Evolutionary conservation across 2,329 filamentous ascomycete genomes (phyloP), one percentile per base, ranked within the genome.

Genomic region (Orbilia brochopaga): DNA sequence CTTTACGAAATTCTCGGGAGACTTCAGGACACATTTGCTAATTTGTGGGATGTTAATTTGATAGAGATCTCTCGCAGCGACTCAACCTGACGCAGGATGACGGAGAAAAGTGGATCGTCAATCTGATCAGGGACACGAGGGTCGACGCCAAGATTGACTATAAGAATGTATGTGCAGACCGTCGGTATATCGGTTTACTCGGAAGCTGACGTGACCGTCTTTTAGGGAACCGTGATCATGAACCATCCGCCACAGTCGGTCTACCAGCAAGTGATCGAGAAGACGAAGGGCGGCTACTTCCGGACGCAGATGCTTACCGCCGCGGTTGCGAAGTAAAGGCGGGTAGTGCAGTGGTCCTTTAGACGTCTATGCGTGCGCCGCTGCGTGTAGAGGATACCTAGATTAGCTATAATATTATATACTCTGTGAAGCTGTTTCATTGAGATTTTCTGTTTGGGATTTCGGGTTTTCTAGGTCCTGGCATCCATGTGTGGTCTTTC

Each of bases 21-120:
- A 13, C n/a, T 17, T 40, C 1, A 24, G 27, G 2, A 30, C 73
- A 13, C 1, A 46, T 7, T 2, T 23, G 3, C 10, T 17, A 10
- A 32, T 23, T 35, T 32, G 61, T 58, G 44, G 59, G 65, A 76
- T 78, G 74, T 77, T 61, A n/a, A 21, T 50, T 24, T 17, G 21
- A 69, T 74, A 88, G 86, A 81, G 94, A 97, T 78, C 86, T 99
- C 69, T 96, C 92, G 75, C 89, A 88, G 74, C 90, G 94, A 80
- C 87, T 99, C 72, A 94, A 93, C 75, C 85, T 99, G 75, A 91
- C 90, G 79, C 88, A 92, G 78, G 91, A 96, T 79, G 94, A 97
- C 79, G 94, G 94, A 78, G 94, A 99, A 87, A 99, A 99, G 85
- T 99, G 94, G 94, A 99, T 99, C 78, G 94, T 99, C 77, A 99